Base-by-base conservation (phyloP, 805 yeast species). In the Cyberlindnera veronae region DNA sequence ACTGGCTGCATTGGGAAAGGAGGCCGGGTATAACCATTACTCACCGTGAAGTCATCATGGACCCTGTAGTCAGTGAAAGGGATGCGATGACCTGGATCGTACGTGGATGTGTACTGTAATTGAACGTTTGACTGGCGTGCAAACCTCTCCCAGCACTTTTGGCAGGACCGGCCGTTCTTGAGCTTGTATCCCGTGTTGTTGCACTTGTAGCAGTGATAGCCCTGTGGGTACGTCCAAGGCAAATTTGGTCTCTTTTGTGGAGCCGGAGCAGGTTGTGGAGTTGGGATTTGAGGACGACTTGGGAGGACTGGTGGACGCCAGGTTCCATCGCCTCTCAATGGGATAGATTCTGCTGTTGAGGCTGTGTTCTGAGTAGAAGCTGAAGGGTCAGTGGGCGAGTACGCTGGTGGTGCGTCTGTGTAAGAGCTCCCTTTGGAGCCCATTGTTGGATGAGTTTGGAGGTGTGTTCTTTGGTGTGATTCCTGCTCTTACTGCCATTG, bases 221-320 rank as follows among this genome's bases (percentile, higher is more conserved):
- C 71, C 3, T 49, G 58, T 0, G 95, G 95, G 51, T 84, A 87
- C 35, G 60, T 58, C 77, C 85, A 83, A 1, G 90, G 85, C 6
- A 45, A 29, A 9, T 31, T 16, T 5, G 44, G 46, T 19, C 22
- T 5, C 5, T 17, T 5, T 16, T 26, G 17, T 21, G 30, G 18
- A 4, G 32, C 16, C 11, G 23, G 30, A 4, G 8, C 16, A 5
- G 36, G 8, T 9, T 16, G 29, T 17, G 20, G 6, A 6, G 24
- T 9, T 30, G 17, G 34, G 14, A 22, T 14, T 3, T 6, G 34
- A n/a, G 24, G 34, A 13, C n/a, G 34, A 14, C 19, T 27, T 13
- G 34, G 17, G 3, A 30, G 34, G 7, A 29, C 15, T 30, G 32
- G 32, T 7, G 15, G 21, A 20, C 19, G 22, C 32, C 22, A 17